Evolutionary conservation across 2,329 filamentous ascomycete species (phyloP), one percentile per base, ranked within the genome.

Genomic region (Microthyrium microscopicum): DNA sequence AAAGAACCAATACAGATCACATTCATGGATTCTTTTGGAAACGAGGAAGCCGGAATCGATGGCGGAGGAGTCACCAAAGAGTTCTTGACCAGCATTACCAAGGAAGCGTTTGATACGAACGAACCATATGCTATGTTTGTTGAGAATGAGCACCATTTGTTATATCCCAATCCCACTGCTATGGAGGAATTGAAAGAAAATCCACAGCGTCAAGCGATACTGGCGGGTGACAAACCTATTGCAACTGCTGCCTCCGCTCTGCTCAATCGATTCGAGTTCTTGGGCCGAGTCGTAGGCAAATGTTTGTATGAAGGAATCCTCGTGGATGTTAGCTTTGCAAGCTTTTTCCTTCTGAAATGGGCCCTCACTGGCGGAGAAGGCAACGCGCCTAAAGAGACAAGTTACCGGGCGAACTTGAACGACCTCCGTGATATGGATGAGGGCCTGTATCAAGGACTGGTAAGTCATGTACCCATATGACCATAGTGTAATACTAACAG

Each of bases 11-110:
- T 98, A 22, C 83, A 92, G 48, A 95, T 98, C 46, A 89, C 82
- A 0, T 98, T 98, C 51, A 75, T 94, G 27, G 89, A 98, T 50
- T 70, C 84, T 39, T 98, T 92, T 44, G 80, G 79, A 39, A 71
- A 77, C 1, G 66, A 72, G 5, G 89, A 98, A 56, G 87, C 87
- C 9, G 89, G 89, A 7, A 95, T 98, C 35, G 89, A 98, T 49
- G 89, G 89, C 1, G 89, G 89, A 6, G 89, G 89, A 40, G 89
- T 98, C 6, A 94, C 87, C 2, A 98, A 98, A 46, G 89, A 98
- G 47, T 98, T 98, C 40, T 63, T 98, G 9, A 93, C 77, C 1
- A 89, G 80, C 40, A 72, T 93, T 31, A 92, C 83, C 1, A 75
- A 68, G 15, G 80, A 94, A 51, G 84, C 84, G 0, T 92, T 95